Percentiles rank a stretch among this genome's conserved stretches.
These are phyloP conservation scores for Asterella californica DNA, from an alignment of 225 moss, liverwort and hornwort species.

Conservation along the genomic window DNA sequence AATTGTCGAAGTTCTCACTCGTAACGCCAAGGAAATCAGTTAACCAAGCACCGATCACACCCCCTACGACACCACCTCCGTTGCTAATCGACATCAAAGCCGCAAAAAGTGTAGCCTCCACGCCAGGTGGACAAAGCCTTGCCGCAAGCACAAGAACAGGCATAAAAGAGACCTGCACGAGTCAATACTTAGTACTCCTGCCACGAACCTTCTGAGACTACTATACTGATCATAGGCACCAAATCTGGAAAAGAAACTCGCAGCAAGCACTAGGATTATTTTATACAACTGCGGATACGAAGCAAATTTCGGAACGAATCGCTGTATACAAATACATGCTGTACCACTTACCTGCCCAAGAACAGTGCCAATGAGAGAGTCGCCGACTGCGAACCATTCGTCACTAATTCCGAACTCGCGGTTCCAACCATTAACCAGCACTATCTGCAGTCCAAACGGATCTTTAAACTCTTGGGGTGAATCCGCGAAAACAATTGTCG, in stretches of 20 bases:
- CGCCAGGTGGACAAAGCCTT: slow-evolving; percentile 87
- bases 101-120: slow-evolving; percentile 94
- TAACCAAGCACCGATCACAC: slow-evolving; percentile 76
- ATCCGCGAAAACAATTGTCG: not conserved
- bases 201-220: not conserved
- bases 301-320: too few species aligned
- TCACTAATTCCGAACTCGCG: slow-evolving; percentile 76
- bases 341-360: slow-evolving; percentile 66
- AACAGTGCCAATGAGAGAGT: slow-evolving; percentile 85
- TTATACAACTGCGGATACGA: not conserved
- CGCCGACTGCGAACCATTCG: slow-evolving; percentile 97
- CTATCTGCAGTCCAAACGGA: slow-evolving; percentile 47
- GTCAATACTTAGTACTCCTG: not conserved
- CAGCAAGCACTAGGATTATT: not conserved
- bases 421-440: slow-evolving; percentile 82
- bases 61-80: slow-evolving; percentile 79
- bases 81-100: slow-evolving; percentile 98
- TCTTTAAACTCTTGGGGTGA: not conserved
- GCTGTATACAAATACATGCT: not conserved
- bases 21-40: slow-evolving; percentile 76
- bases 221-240: not conserved
- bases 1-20: slow-evolving; percentile 70
- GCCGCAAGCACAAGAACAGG: slow-evolving; percentile 96
- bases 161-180: slow-evolving; percentile 86
- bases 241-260: not conserved